These are phyloP conservation scores for Phaeomoniella chlamydospora DNA, from an alignment of 2,329 filamentous ascomycete genomes.

Conservation along the genomic window DNA sequence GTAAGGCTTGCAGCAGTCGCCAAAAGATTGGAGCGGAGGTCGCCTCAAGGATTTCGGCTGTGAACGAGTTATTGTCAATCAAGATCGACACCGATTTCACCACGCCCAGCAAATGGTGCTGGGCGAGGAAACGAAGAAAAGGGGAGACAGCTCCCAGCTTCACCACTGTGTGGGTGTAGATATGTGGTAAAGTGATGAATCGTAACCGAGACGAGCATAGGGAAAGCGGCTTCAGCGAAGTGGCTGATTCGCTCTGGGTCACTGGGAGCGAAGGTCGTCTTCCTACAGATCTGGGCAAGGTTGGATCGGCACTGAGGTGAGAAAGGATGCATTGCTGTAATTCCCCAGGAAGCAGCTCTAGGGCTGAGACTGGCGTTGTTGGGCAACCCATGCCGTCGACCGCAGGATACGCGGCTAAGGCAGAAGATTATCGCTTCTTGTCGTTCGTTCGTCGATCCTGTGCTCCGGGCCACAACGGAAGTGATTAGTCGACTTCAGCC, in stretches of 20 bases:
- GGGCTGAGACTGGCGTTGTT: no score
- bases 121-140: background rate
- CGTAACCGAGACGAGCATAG: background rate
- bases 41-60: background rate
- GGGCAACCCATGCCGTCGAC: no score
- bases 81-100: background rate
- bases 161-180: constrained; percentile 14
- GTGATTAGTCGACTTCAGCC: no score
- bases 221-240: background rate
- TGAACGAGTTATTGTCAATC: background rate
- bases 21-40: background rate
- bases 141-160: background rate
- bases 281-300: background rate
- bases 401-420: no score
- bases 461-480: no score
- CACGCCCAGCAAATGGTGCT: background rate
- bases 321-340: background rate
- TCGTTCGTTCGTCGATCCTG: no score
- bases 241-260: background rate
- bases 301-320: background rate
- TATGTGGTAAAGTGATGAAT: constrained; percentile 42
- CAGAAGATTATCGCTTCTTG: no score
- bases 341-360: background rate
- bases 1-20: background rate
- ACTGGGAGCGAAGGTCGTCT: background rate